Base-by-base conservation (phyloP, 2,329 filamentous ascomycete genomes). In the Cryphonectria nitschkei region DNA sequence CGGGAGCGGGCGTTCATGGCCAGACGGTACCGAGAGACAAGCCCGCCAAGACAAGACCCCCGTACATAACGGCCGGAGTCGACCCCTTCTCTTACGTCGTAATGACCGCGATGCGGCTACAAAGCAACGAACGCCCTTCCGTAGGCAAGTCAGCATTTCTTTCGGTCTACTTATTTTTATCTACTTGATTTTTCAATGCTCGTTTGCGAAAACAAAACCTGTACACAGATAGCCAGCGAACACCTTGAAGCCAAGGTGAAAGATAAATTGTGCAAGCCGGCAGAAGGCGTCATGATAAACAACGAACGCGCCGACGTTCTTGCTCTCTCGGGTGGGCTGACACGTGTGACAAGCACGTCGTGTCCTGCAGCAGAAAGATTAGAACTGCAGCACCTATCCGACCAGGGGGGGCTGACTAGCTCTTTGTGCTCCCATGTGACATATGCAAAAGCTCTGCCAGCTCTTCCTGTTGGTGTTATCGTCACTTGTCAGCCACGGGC, bases 351-450 rank as follows among this genome's bases (percentile, higher is more conserved):
- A 29, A 37, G 37, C 39, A 50, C 39, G 43, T 62, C 32, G 63
- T 34, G 29, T 26, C 32, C 43, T 65, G 63, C 65, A 67, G 65
- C 65, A 67, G 65, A 39, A 52, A 67, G 50, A 67, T 46, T 58
- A 60, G 52, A 67, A 34, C 52, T 58, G 39, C 65, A 60, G 65
- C 65, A 54, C 52, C 65, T 54, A 67, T 58, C 54, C 50, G 65
- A 29, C 29, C 50, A n/a, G 34, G 50, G 50, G 14, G 9, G 34
- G 46, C 22, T 50, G 22, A 50, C 46, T 50, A 50, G 46, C 46
- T 50, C 22, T n/a, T 50, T 50, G 46, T 50, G 46, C 22, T 11
- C 46, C 46, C 22, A 50, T 22, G 46, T n/a, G 46, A 50, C 46
- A 50, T 37, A 50, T n/a, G 22, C 46, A 26, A n/a, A n/a, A n/a